Base-by-base conservation (phyloP, 306 rosid species). In the Albizia julibrissin region DNA sequence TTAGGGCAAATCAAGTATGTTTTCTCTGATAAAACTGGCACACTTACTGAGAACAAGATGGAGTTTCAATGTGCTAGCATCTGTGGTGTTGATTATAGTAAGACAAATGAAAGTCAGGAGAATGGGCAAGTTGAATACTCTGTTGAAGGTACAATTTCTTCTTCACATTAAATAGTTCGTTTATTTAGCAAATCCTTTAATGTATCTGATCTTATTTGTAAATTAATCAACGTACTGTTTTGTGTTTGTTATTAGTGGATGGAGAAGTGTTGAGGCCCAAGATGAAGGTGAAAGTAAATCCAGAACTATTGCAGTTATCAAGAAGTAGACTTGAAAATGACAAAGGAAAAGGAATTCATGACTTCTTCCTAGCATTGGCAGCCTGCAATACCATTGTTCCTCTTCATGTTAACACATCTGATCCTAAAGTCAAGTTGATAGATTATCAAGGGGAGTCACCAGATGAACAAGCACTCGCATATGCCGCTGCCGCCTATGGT, bases 381-480 rank as follows among this genome's bases (percentile, higher is more conserved):
- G 89, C 96, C 74, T 95, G 99, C 92, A 95, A 95, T 85, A 95
- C 99, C 58, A 95, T 95, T 68, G 98, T 95, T 80, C 99, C 99
- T 89, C 87, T 95, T 78, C 81, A 88, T 79, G 80, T 83, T 44
- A 93, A 90, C 81, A 84, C 93, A 15, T 70, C 94, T 44, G 97
- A 95, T 56, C 94, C 94, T 47, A 77, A 72, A 52, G 91, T 86
- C 86, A 90, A 88, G 86, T 87, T 90, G 85, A 68, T 95, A 65
- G 99, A 95, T 87, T 95, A 93, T 88, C 99, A 95, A 89, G 99
- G 99, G 68, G 99, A 95, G 85, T 95, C 99, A 31, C 99, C 99
- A 3, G 99, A 95, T 86, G 99, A 95, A 82, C 99, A 95, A 75
- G 97, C 99, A 18, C 85, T 95, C 84, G 91, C 88, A 75, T 93